Base-by-base conservation (phyloP, 768 basidiomycete genomes). In the Podaxis pistillaris region DNA sequence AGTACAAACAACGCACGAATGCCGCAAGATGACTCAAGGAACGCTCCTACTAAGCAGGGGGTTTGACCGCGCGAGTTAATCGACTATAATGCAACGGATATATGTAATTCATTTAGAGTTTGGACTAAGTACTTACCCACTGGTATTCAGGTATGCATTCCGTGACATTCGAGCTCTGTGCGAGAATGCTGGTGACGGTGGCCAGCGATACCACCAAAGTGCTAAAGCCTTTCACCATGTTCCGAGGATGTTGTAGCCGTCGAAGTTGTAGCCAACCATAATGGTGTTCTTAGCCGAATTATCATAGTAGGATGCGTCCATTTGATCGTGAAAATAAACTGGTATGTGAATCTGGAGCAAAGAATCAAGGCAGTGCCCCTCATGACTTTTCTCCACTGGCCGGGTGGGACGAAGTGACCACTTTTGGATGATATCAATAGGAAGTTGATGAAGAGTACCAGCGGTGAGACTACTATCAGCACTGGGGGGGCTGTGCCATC, bases 31-130 rank as follows among this genome's bases (percentile, higher is more conserved):
- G 73, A 76, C 66, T 82, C 78, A 9, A 86, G 71, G 70, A 79
- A 82, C 1, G 85, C 78, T 7, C 79, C 73, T 33, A 86, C 76
- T 8, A 79, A 30, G 62, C 85, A 86, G 24, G 85, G 84, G 24
- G 74, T 82, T 66, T 86, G 84, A 40, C 62, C 56, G 40, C 64
- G 68, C 37, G 71, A 73, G 66, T 85, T 86, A 53, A 77, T 64
- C 3, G 78, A 65, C 81, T 81, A 57, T 3, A 51, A 22, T 22
- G 33, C n/a, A 17, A 22, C 12, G 5, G 3, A 38, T 36, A 40
- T 11, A 36, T 56, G 30, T 15, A 15, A 15, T 22, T 55, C 22
- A 7, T 7, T 49, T 8, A 11, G 22, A 40, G 38, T 7, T 19
- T 15, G 11, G 6, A 4, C 2, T 38, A 12, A 24, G 30, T 13